Conservation (phyloP, 2,329 filamentous ascomycete genomes). For the Trichophyton rubrum region DNA sequence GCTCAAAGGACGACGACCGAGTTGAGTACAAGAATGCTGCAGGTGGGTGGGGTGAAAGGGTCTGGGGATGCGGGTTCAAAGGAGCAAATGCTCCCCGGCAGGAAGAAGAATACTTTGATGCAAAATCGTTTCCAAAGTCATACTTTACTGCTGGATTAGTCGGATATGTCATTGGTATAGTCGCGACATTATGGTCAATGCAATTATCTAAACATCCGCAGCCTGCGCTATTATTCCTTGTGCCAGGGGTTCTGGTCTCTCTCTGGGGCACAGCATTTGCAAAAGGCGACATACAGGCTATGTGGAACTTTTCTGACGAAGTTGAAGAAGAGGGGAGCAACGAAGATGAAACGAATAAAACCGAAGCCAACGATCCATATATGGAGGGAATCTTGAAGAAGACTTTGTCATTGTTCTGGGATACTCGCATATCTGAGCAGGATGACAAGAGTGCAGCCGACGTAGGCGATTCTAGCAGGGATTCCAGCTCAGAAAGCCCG, state of each 20-base stretch:
- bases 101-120: conserved; percentile 27
- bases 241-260: conserved; percentile 66
- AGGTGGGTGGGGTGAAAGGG: conserved; percentile 67
- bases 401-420: not conserved
- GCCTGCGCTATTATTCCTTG: conserved; percentile 82
- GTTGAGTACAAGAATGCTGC: conserved; percentile 43
- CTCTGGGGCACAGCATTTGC: conserved; percentile 61
- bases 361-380: conserved; percentile 20
- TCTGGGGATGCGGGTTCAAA: conserved; percentile 50
- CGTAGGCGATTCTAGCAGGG: not conserved
- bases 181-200: conserved; percentile 64
- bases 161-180: conserved; percentile 69
- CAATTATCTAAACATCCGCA: conserved; percentile 69
- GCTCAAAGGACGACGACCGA: conserved; percentile 15
- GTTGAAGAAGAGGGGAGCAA: conserved; percentile 32
- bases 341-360: conserved; percentile 21
- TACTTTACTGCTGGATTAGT: conserved; percentile 70
- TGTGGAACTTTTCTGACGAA: conserved; percentile 73
- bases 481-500: not conserved
- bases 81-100: conserved; percentile 19
- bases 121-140: conserved; percentile 56
- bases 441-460: not conserved
- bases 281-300: conserved; percentile 57
- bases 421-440: not conserved
- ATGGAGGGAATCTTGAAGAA: not conserved